phyloP scores from a whole-genome alignment of 2,329 filamentous ascomycete species.

The Penicillium hesseltinei region DNA sequence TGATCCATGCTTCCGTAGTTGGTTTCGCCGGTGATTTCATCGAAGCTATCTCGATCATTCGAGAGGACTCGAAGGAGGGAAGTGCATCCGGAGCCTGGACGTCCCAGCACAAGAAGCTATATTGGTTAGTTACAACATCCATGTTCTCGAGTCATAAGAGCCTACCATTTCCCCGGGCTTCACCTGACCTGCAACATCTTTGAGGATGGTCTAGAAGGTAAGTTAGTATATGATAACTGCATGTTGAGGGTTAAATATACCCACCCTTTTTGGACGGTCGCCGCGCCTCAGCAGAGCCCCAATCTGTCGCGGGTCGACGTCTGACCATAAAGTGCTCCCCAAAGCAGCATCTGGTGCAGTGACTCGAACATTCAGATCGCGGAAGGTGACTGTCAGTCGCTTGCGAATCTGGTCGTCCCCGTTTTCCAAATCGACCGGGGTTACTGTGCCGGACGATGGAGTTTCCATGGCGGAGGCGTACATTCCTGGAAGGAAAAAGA shows the following conservation, averaged over 20 bases:
- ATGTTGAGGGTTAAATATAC: background rate
- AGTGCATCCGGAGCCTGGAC: conserved; percentile 68
- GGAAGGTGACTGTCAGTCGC: conserved; percentile 37
- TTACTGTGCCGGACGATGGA: conserved; percentile 28
- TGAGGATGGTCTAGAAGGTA: conserved; percentile 38
- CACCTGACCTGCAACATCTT: conserved; percentile 41
- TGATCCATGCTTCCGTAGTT: conserved; percentile 55
- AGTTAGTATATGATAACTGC: background rate
- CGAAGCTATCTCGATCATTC: conserved; percentile 61
- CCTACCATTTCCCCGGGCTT: conserved; percentile 46
- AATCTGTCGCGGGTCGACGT: conserved; percentile 33
- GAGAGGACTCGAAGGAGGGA: conserved; percentile 67
- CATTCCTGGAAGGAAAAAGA: background rate
- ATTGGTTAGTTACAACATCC: conserved; percentile 2
- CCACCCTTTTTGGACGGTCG: conserved; percentile 30
- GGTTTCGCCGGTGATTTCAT: conserved; percentile 54
- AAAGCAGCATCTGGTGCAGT: conserved; percentile 38
- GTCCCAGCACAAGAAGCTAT: conserved; percentile 63
- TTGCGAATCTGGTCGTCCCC: conserved; percentile 26
- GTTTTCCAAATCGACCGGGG: conserved; percentile 27
- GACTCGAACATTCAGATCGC: conserved; percentile 35
- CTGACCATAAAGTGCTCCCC: conserved; percentile 36
- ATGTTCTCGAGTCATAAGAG: background rate
- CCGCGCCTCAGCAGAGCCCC: conserved; percentile 19
- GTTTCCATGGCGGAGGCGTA: conserved; percentile 23